Percentiles rank a stretch among this genome's conserved stretches.
phyloP scores from a whole-genome alignment of 805 yeast species.

The Kluyveromyces dobzhanskii region DNA sequence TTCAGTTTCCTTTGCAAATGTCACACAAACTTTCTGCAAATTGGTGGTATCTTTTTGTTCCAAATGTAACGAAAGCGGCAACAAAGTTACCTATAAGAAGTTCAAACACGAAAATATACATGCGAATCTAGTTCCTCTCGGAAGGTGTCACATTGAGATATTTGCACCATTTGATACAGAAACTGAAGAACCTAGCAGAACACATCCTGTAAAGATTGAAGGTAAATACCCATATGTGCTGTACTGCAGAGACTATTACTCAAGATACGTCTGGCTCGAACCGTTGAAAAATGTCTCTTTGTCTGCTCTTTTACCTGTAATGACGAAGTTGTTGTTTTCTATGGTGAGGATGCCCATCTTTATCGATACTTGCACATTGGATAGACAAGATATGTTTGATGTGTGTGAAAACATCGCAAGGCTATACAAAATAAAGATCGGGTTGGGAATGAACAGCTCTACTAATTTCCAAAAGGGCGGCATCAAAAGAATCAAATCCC shows the following conservation, averaged over 20 bases:
- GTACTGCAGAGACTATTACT: conserved; percentile 23
- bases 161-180: conserved; percentile 17
- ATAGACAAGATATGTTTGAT: conserved; percentile 23
- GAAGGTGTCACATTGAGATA: conserved; percentile 25
- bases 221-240: conserved; percentile 22
- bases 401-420: conserved; percentile 18
- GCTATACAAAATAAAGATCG: conserved; percentile 18
- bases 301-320: conserved; percentile 12
- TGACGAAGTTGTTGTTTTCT: conserved; percentile 14
- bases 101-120: conserved; percentile 13
- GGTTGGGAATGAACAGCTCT: conserved; percentile 20
- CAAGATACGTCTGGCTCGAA: conserved; percentile 24
- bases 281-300: conserved; percentile 22
- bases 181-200: neutral
- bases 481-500: conserved; percentile 12
- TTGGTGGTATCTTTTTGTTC: conserved; percentile 22
- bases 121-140: conserved; percentile 18
- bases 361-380: conserved; percentile 23
- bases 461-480: conserved; percentile 15
- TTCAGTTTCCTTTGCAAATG: conserved; percentile 18
- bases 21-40: conserved; percentile 15
- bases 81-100: conserved; percentile 10
- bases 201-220: conserved; percentile 13
- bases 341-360: conserved; percentile 23
- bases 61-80: conserved; percentile 18